Conservation (phyloP, 2,329 filamentous ascomycete genomes). For the Niveomyces coronatus region DNA sequence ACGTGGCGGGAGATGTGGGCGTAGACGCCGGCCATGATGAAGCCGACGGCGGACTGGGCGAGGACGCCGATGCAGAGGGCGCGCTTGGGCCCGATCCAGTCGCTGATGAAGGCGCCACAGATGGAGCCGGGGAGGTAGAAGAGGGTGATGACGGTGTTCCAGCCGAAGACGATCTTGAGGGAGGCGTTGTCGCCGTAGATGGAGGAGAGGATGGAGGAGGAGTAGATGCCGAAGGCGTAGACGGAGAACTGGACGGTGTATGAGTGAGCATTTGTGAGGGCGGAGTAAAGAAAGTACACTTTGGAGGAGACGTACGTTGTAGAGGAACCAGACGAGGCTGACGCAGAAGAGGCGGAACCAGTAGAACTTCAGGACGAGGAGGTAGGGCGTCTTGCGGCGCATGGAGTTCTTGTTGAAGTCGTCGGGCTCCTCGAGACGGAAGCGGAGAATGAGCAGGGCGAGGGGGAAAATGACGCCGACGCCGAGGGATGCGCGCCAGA, state of each 20-base stretch:
- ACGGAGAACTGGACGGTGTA: slow-evolving; percentile 50
- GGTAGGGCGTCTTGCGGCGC: slow-evolving; percentile 47
- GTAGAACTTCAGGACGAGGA: slow-evolving; percentile 53
- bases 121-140: slow-evolving; percentile 83
- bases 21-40: slow-evolving; percentile 81
- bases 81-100: slow-evolving; percentile 68
- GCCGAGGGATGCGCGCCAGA: slow-evolving; percentile 75
- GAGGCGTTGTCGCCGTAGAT: slow-evolving; percentile 49
- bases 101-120: slow-evolving; percentile 64
- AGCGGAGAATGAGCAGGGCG: slow-evolving; percentile 57
- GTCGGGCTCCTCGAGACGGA: slow-evolving; percentile 68
- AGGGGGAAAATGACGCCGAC: slow-evolving; percentile 71
- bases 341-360: slow-evolving; percentile 62
- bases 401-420: slow-evolving; percentile 64
- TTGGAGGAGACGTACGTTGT: too few species aligned
- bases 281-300: too few species aligned
- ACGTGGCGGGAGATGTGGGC: slow-evolving; percentile 48
- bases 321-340: slow-evolving; percentile 74
- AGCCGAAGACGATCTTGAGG: slow-evolving; percentile 72
- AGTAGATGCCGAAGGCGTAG: slow-evolving; percentile 83
- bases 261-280: neutral
- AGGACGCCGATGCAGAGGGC: slow-evolving; percentile 62
- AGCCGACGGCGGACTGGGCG: slow-evolving; percentile 68
- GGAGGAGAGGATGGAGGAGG: slow-evolving; percentile 59
- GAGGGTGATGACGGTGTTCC: slow-evolving; percentile 78